phyloP scores from a whole-genome alignment of 83 land plant species.

The Isoetes engelmannii region DNA sequence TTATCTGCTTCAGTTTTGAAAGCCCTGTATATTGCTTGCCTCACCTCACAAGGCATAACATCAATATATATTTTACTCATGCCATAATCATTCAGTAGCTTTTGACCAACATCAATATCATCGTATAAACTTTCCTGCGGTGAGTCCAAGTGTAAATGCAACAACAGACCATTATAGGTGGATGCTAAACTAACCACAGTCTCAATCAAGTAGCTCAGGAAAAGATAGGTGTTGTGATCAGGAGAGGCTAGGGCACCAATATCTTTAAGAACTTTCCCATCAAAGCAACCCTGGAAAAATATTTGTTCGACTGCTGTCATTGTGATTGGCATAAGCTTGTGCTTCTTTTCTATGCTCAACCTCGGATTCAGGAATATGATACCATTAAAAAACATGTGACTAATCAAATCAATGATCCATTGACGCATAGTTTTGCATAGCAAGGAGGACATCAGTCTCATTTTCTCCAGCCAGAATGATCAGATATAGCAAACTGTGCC shows the following conservation, averaged over 20 bases:
- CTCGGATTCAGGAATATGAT: conserved; percentile 9
- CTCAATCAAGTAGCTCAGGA: conserved; percentile 4
- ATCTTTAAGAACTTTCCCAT: conserved; percentile 5
- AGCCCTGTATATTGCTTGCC: background rate
- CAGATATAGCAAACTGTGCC: no score
- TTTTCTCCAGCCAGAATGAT: no score
- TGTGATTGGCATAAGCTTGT: conserved; percentile 5
- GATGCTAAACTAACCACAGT: conserved; percentile 5
- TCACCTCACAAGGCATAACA: conserved; percentile 2
- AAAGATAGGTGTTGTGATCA: background rate
- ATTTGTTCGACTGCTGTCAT: background rate
- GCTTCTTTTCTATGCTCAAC: background rate
- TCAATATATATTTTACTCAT: conserved; percentile 5
- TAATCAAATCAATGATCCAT: background rate
- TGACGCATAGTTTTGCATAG: conserved; percentile 3
- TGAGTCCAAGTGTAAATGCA: no score
- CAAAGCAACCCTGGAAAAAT: background rate
- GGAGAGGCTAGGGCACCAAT: conserved; percentile 6
- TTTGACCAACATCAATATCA: background rate
- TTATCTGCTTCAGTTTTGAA: background rate
- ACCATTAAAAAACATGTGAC: conserved; percentile 2
- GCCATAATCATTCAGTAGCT: background rate
- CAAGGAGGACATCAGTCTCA: background rate
- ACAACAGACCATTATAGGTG: background rate
- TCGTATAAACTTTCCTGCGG: conserved; percentile 1